Percentiles rank a stretch among this genome's conserved stretches.
phyloP scores from a whole-genome alignment of 768 basidiomycete genomes.

The Pleurotus pulmonarius region DNA sequence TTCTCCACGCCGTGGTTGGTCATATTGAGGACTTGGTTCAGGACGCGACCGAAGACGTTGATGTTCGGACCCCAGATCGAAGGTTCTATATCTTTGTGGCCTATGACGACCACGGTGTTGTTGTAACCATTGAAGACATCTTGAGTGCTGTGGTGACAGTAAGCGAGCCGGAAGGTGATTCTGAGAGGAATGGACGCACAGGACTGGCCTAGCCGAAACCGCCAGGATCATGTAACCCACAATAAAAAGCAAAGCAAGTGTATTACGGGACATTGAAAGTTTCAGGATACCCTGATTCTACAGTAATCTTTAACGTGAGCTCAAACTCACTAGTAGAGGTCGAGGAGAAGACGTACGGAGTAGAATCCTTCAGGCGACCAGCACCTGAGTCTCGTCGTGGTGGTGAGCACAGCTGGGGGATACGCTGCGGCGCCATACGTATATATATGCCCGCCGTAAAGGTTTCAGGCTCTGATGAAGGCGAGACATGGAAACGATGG shows the following conservation, averaged over 20 bases:
- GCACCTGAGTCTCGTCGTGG: slow-evolving; percentile 1
- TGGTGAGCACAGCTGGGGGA: slow-evolving; percentile 6
- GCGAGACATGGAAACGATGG: not conserved
- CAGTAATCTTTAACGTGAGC: not conserved
- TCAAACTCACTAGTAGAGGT: not conserved
- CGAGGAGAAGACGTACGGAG: not conserved
- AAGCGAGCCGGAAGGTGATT: not conserved
- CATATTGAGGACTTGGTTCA: slow-evolving; percentile 1
- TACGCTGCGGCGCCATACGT: not conserved
- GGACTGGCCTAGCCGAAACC: not conserved
- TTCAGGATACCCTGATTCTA: not conserved
- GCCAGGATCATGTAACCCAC: not conserved
- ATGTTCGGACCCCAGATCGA: slow-evolving; percentile 6
- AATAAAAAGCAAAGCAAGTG: not conserved
- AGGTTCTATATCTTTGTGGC: slow-evolving; percentile 1
- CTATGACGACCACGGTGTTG: slow-evolving; percentile 1
- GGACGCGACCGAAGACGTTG: slow-evolving; percentile 4
- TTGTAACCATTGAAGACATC: slow-evolving; percentile 4
- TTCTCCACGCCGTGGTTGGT: slow-evolving; percentile 1
- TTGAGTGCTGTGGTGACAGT: not conserved
- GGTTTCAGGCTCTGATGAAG: not conserved
- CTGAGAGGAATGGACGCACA: not conserved
- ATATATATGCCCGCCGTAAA: not conserved
- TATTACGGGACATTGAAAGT: not conserved
- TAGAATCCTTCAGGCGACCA: not conserved